Percentiles rank a stretch among this genome's conserved stretches.
Conservation (phyloP, 2,329 filamentous ascomycete genomes). For the Trichoderma simmonsii region DNA sequence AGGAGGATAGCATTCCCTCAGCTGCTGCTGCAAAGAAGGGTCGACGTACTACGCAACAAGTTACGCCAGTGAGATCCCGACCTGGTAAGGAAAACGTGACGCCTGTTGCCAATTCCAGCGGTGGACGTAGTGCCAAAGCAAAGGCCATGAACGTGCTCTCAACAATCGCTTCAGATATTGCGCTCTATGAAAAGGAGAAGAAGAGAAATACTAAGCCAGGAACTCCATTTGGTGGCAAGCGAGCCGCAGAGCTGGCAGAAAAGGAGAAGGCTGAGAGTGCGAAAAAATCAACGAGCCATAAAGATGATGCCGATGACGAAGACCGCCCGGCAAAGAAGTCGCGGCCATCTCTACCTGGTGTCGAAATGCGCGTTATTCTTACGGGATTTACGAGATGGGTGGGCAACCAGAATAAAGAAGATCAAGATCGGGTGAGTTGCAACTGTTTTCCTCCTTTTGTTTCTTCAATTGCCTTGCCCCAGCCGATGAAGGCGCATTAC, state of each 20-base stretch:
- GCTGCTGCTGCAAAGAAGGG: constrained; percentile 4
- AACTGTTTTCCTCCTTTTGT: neutral
- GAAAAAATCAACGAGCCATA: constrained; percentile 21
- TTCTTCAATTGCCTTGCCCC: neutral
- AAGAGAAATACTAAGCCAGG: constrained; percentile 61
- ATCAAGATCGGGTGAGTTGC: constrained; percentile 71
- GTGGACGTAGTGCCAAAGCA: constrained; percentile 83
- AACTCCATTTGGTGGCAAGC: constrained; percentile 59
- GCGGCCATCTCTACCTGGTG: constrained; percentile 57
- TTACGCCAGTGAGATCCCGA: constrained; percentile 41
- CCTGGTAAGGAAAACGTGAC: constrained; percentile 77
- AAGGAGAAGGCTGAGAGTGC: constrained; percentile 40
- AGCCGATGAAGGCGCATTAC: neutral
- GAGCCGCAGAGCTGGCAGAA: constrained; percentile 58
- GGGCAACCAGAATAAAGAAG: constrained; percentile 68
- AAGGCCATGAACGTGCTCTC: constrained; percentile 77
- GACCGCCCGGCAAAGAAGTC: constrained; percentile 58
- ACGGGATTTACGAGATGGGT: constrained; percentile 86
- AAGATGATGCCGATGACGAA: constrained; percentile 37
- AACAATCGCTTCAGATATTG: constrained; percentile 76
- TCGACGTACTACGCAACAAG: constrained; percentile 22
- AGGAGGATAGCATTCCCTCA: constrained; percentile 27
- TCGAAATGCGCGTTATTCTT: constrained; percentile 73
- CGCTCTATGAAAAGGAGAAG: constrained; percentile 87
- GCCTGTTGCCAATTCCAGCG: constrained; percentile 63